Evolutionary conservation across 202 grass and related monocot genomes (phyloP).

Genomic region (Zoysia matrella): DNA sequence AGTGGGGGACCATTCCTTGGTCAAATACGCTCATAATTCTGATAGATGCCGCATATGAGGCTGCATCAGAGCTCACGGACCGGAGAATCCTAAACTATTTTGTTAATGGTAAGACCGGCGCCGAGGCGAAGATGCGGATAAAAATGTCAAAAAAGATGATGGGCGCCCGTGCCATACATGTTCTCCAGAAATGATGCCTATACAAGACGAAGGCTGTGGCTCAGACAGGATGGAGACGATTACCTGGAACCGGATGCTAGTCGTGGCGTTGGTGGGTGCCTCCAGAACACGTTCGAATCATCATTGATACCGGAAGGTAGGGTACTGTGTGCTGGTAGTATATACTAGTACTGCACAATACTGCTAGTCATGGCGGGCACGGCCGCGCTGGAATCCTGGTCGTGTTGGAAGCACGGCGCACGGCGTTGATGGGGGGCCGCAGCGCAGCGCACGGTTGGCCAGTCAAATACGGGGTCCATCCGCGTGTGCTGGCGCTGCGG

Average conservation of each 20-base stretch:
- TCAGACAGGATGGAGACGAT: not conserved
- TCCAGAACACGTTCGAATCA: not conserved
- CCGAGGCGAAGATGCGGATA: not conserved
- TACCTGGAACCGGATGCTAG: not conserved
- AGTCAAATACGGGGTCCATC: not conserved
- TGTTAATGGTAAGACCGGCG: conserved; percentile 10
- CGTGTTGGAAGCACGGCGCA: not conserved
- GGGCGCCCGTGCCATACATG: conserved; percentile 24
- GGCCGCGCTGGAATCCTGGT: conserved; percentile 26
- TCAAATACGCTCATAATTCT: conserved; percentile 39
- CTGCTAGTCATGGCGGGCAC: not conserved
- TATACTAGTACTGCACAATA: too few species aligned
- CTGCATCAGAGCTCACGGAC: conserved; percentile 41
- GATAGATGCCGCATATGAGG: conserved; percentile 40
- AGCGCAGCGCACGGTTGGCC: not conserved
- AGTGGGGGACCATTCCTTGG: conserved; percentile 25
- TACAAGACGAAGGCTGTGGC: not conserved
- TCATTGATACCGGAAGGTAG: conserved; percentile 8
- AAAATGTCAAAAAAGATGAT: conserved; percentile 12
- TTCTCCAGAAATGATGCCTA: conserved; percentile 33
- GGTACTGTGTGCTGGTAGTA: not conserved
- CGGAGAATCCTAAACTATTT: conserved; percentile 23
- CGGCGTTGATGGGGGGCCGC: too few species aligned
- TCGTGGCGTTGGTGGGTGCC: not conserved
- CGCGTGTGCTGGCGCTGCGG: not conserved